phyloP scores from a whole-genome alignment of 768 basidiomycete species.

The Russula ochroleuca region DNA sequence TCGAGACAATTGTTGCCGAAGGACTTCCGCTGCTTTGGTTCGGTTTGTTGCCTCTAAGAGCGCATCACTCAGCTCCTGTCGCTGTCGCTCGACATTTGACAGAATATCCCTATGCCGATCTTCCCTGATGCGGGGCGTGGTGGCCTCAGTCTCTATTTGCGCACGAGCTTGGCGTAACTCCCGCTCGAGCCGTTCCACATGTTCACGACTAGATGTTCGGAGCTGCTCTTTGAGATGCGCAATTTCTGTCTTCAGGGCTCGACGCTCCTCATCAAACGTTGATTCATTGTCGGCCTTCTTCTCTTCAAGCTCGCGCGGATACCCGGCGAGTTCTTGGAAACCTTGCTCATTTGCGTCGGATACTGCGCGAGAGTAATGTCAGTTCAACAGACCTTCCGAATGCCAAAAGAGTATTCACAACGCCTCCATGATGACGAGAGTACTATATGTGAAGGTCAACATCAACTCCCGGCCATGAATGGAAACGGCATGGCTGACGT shows the following conservation, averaged over 20 bases:
- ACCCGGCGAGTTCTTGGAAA: constrained; percentile 66
- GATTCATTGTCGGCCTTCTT: constrained; percentile 54
- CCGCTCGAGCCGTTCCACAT: constrained; percentile 54
- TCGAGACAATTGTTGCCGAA: constrained; percentile 60
- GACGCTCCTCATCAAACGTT: constrained; percentile 55
- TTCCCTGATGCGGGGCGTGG: constrained; percentile 57
- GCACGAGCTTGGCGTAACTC: constrained; percentile 59
- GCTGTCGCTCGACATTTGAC: constrained; percentile 52
- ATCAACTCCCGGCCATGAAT: constrained; percentile 2
- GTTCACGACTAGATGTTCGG: constrained; percentile 44
- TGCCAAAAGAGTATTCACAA: constrained; percentile 45
- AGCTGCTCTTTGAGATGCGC: constrained; percentile 47
- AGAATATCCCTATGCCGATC: constrained; percentile 56
- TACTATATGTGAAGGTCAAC: constrained; percentile 43
- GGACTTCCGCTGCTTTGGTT: constrained; percentile 50
- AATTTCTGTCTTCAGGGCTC: constrained; percentile 52
- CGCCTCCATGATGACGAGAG: constrained; percentile 73
- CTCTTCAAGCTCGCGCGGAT: constrained; percentile 57
- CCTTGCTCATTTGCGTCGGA: constrained; percentile 72
- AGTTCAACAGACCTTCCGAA: neutral
- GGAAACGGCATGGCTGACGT: constrained; percentile 31
- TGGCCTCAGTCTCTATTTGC: constrained; percentile 59
- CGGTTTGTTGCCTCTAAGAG: constrained; percentile 68
- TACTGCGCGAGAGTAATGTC: constrained; percentile 39
- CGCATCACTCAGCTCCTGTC: constrained; percentile 50